Base-by-base conservation (phyloP, 2,329 filamentous ascomycete genomes). In the Fusarium nygamai region DNA sequence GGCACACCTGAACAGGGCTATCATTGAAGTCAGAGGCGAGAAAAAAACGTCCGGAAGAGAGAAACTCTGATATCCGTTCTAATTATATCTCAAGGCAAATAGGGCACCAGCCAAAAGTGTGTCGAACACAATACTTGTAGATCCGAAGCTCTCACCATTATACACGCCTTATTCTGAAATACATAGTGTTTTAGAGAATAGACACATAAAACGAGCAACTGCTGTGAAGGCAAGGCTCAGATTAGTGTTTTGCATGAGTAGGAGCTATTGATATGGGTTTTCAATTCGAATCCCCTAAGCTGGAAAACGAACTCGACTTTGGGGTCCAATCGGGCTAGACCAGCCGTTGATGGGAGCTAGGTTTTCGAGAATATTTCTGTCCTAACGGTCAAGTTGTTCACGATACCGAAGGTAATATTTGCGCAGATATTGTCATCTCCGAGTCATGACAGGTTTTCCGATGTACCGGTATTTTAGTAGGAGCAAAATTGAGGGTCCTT, bases 1-100 rank as follows among this genome's bases (percentile, higher is more conserved):
- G 72, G 72, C 72, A 57, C 19, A 60, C 58, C 68, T 63, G 71
- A 72, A 57, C 56, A 69, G 58, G 31, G 51, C 50, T 44, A 22
- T 41, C 54, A 29, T 58, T 10, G 31, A 51, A 14, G 17, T 24
- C 33, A 29, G 14, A 60, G 56, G 39, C 43, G 41, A 47, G 43
- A 59, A 22, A 51, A 31, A 51, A 36, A 59, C 33, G 33, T 33
- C 14, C 41, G 24, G 43, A 59, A 36, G 33, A 59, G 20, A 59
- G 17, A 50, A 29, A n/a, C 56, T n/a, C 43, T 38, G 43, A 51
- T 51, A 48, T 60, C 57, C 43, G 57, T 60, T 60, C 57, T 60
- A 60, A 60, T 51, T 51, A 60, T 51, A 60, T 51, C 33, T 20
- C 17, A 16, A 29, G 31, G 33, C 13, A 36, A 36, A 31, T 22